Base-by-base conservation (phyloP, 106 monocot species). In the Dioscorea zingiberensis region DNA sequence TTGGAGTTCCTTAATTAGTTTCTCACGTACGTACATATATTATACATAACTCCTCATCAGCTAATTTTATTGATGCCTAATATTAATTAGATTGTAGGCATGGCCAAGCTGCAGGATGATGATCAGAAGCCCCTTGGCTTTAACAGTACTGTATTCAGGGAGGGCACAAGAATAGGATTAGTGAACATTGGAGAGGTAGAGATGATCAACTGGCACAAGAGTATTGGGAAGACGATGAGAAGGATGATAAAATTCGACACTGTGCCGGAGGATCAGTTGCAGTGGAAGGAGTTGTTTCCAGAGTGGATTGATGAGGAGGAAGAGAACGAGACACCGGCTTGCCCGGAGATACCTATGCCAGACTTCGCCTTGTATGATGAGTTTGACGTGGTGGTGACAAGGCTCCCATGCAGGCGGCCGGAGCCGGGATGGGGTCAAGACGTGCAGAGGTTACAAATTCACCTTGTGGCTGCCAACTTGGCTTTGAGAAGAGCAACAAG, bases 281-380 rank as follows among this genome's bases (percentile, higher is more conserved):
- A 82, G 53, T 94, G 94, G 94, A 82, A 82, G 68, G 78, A 94
- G 61, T 27, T 94, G 23, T 94, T 90, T 81, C 94, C 94, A 2
- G 89, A 88, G 48, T 88, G 83, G 93, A 89, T 93, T 54, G 85
- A 93, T 66, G 93, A 93, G 58, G 94, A 94, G 77, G 87, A 87
- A 68, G 73, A 72, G 55, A 78, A 74, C 70, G 82, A 62, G 57
- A 75, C 64, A 8, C 74, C 93, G 8, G 64, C 69, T 28, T 94
- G 94, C 70, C 94, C 94, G 17, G 84, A 94, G 66, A 64, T 94
- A 46, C 90, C 90, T 44, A 83, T 85, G 84, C 94, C 90, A 18
- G 87, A 90, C 47, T 77, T 80, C 29, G 63, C 77, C 1, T 2
- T 16, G 19, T 80, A 84, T 47, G 82, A 56, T 6, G 82, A 78